A percentile compares a stretch with the other conserved stretches of the same genome.
phyloP scores from a whole-genome alignment of 805 yeast genomes.

The Candida arabinofermentans region DNA sequence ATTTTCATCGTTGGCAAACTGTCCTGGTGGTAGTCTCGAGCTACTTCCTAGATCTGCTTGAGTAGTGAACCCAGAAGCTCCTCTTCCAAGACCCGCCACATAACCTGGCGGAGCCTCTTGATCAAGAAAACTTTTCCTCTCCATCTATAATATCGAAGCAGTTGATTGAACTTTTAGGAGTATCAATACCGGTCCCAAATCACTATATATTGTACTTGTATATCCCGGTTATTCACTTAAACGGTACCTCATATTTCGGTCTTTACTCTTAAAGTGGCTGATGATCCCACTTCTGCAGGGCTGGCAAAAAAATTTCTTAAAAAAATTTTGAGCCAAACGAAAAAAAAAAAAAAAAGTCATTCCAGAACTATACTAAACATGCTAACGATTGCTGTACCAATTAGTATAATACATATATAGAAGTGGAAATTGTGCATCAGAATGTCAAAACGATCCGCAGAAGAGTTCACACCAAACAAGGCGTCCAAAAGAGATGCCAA shows the following conservation, averaged over 20 bases:
- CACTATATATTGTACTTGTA: neutral
- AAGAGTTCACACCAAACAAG: slow-evolving; percentile 14
- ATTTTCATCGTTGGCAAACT: slow-evolving; percentile 18
- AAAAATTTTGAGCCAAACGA: neutral
- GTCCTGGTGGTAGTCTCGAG: slow-evolving; percentile 30
- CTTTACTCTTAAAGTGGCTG: too few species aligned
- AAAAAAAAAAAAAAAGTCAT: neutral
- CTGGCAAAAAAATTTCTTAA: neutral
- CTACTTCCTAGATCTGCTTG: slow-evolving; percentile 68
- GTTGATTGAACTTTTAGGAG: neutral
- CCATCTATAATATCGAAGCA: slow-evolving; percentile 34
- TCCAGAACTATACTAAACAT: neutral
- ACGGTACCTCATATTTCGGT: too few species aligned
- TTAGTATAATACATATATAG: neutral
- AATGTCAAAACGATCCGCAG: slow-evolving; percentile 35
- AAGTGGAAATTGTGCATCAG: neutral
- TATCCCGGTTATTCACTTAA: too few species aligned
- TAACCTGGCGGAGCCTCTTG: slow-evolving; percentile 88
- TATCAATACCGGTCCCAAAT: too few species aligned
- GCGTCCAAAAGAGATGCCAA: slow-evolving; percentile 18
- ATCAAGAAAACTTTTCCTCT: slow-evolving; percentile 63
- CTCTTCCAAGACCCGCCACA: slow-evolving; percentile 90
- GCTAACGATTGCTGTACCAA: neutral
- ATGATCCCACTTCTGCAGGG: slow-evolving; percentile 1
- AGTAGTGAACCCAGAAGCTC: slow-evolving; percentile 91